Percentiles rank a stretch among this genome's conserved stretches.
phyloP scores from a whole-genome alignment of 306 rosid species.

The Myrica gale region DNA sequence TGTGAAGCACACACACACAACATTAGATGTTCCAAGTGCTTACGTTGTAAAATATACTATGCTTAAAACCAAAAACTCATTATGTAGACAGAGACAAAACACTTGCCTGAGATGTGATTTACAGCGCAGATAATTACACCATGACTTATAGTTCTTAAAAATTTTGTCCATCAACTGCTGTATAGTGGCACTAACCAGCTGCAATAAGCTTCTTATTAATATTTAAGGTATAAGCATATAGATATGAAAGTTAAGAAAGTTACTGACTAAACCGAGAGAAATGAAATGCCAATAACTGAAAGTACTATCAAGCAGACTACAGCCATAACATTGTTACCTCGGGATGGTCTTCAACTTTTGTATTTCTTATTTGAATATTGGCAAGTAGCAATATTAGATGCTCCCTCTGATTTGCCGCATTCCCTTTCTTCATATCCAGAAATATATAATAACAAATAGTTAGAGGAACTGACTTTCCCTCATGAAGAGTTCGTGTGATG shows the following conservation, averaged over 20 bases:
- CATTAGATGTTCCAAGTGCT: constrained; percentile 26
- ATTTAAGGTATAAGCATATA: constrained; percentile 19
- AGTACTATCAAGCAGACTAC: constrained; percentile 11
- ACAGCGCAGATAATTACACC: constrained; percentile 79
- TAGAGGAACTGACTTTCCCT: constrained; percentile 20
- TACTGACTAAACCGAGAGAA: constrained; percentile 10
- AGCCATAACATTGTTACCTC: constrained; percentile 42
- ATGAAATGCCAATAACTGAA: background rate
- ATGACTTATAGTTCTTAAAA: constrained; percentile 84
- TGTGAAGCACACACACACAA: constrained; percentile 24
- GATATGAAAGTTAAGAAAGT: constrained; percentile 15
- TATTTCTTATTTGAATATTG: constrained; percentile 60
- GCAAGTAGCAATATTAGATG: constrained; percentile 91
- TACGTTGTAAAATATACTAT: constrained; percentile 21
- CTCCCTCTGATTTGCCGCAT: constrained; percentile 96
- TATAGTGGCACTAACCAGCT: constrained; percentile 62
- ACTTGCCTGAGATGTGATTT: constrained; percentile 59
- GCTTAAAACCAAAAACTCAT: constrained; percentile 19
- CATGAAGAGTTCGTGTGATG: background rate
- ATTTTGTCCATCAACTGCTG: constrained; percentile 41
- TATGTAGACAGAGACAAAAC: constrained; percentile 26
- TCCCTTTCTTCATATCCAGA: constrained; percentile 79
- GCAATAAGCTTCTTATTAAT: constrained; percentile 45
- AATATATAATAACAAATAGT: constrained; percentile 22
- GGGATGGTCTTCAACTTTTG: constrained; percentile 23